Percentiles rank a stretch among this genome's conserved stretches.
phyloP scores from a whole-genome alignment of 169 alveolate species.

The Eimeria zaria region DNA sequence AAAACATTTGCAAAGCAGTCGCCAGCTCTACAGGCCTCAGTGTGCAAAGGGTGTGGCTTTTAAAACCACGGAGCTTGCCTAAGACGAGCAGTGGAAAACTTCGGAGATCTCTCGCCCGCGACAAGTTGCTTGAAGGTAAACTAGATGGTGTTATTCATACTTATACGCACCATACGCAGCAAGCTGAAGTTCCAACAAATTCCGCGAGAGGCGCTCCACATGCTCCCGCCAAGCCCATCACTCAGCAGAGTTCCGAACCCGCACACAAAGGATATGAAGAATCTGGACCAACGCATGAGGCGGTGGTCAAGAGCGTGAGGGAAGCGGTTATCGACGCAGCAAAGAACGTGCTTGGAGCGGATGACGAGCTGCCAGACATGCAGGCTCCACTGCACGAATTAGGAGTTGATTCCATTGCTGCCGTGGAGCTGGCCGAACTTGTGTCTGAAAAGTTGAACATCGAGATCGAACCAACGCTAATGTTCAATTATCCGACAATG shows the following conservation, averaged over 20 bases:
- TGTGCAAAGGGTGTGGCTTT: constrained; percentile 88
- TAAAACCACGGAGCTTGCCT: constrained; percentile 87
- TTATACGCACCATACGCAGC: constrained; percentile 45
- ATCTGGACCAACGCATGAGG: constrained; percentile 60
- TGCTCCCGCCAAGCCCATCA: constrained; percentile 23
- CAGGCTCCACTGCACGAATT: constrained; percentile 90
- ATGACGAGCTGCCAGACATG: constrained; percentile 73
- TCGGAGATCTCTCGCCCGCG: constrained; percentile 86
- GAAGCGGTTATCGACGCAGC: constrained; percentile 84
- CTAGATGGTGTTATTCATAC: constrained; percentile 77
- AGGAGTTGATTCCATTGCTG: constrained; percentile 90
- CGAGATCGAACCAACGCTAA: constrained; percentile 88
- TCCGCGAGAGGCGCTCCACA: neutral
- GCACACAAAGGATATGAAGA: constrained; percentile 16
- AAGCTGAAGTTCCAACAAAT: constrained; percentile 33
- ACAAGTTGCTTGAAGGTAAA: constrained; percentile 85
- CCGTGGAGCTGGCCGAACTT: constrained; percentile 89
- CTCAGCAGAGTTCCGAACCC: constrained; percentile 10
- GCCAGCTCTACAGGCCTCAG: constrained; percentile 86
- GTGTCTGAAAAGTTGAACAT: constrained; percentile 86
- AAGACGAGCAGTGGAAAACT: constrained; percentile 90
- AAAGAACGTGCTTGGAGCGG: constrained; percentile 76
- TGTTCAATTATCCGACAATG: constrained; percentile 90
- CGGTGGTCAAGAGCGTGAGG: constrained; percentile 68
- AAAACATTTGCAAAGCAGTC: constrained; percentile 86